Conservation (phyloP, 768 basidiomycete genomes). For the Panaeolus cyanescens region DNA sequence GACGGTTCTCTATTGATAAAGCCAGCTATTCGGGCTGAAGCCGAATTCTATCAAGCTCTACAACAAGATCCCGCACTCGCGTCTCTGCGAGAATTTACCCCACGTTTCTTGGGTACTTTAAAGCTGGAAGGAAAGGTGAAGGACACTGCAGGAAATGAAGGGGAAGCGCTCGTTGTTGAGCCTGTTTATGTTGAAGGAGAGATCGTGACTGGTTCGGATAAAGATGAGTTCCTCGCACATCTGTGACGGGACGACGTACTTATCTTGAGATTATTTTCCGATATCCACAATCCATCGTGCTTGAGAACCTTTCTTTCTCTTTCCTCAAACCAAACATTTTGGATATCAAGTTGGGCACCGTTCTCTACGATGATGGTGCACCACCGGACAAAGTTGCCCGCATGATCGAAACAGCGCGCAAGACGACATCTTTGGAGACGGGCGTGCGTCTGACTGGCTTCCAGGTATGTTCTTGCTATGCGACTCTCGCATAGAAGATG, state of each 20-base stretch:
- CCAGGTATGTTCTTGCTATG: slow-evolving; percentile 52
- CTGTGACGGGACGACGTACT: not conserved
- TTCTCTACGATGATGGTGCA: slow-evolving; percentile 75
- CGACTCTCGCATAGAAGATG: slow-evolving; percentile 5
- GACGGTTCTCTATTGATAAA: slow-evolving; percentile 85
- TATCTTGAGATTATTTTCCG: slow-evolving; percentile 9
- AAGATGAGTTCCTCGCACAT: slow-evolving; percentile 40
- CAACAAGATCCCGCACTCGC: slow-evolving; percentile 40
- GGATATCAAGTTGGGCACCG: slow-evolving; percentile 92
- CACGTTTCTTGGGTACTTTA: slow-evolving; percentile 80
- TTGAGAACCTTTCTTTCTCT: slow-evolving; percentile 78
- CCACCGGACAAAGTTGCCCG: slow-evolving; percentile 73
- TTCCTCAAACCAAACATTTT: slow-evolving; percentile 86
- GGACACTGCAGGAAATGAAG: slow-evolving; percentile 22
- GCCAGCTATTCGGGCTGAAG: slow-evolving; percentile 63
- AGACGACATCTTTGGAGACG: slow-evolving; percentile 72
- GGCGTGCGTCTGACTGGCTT: slow-evolving; percentile 87
- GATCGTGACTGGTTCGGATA: slow-evolving; percentile 15
- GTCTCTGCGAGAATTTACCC: slow-evolving; percentile 59
- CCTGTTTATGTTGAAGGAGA: slow-evolving; percentile 26
- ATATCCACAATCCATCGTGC: slow-evolving; percentile 67
- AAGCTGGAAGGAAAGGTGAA: slow-evolving; percentile 66
- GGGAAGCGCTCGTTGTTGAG: slow-evolving; percentile 22
- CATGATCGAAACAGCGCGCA: slow-evolving; percentile 70
- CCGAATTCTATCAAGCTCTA: slow-evolving; percentile 69